Base-by-base conservation (phyloP, 768 basidiomycete genomes). In the Boletus reticuloceps region DNA sequence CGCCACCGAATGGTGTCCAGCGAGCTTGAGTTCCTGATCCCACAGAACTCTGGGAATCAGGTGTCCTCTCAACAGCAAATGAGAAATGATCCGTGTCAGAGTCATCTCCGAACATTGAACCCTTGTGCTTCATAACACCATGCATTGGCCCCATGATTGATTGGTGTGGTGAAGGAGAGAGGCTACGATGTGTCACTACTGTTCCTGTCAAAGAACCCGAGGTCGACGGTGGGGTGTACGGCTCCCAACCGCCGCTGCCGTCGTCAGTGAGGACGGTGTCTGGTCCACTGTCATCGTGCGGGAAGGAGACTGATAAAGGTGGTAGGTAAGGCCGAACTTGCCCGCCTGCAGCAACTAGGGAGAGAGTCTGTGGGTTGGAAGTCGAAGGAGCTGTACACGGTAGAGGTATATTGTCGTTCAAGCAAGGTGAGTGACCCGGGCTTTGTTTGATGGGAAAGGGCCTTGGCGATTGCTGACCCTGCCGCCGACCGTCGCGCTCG, bases 141-240 rank as follows among this genome's bases (percentile, higher is more conserved):
- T 76, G 81, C 50, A 78, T 78, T 1, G 74, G 69, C 13, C 77
- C 75, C 5, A 61, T 17, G 22, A 51, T 53, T 0, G 49, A 13
- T 29, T 56, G 40, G 1, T 39, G 56, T 6, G 63, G 65, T 1
- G 70, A 60, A 14, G 68, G 68, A 12, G 77, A 69, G 31, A 69
- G 68, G 31, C 67, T 64, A 69, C 68, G 61, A 77, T 82, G 51
- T 68, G 73, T 29, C 73, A 79, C n/a, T 72, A 79, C 34, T 67
- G 77, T 59, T 46, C 71, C 70, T 6, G 78, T 73, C 19, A 77
- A 71, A 7, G 83, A 84, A 10, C 76, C 76, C 1, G 75, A 77
- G 7, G 84, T 85, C 1, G 82, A 76, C 1, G 84, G 84, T 29
- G 85, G 85, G 0, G 84, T 85, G 58, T 85, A 86, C 32, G 79